Evolutionary conservation across 495 filamentous ascomycete species (phyloP).

Genomic region (Lineolata rhizophorae): DNA sequence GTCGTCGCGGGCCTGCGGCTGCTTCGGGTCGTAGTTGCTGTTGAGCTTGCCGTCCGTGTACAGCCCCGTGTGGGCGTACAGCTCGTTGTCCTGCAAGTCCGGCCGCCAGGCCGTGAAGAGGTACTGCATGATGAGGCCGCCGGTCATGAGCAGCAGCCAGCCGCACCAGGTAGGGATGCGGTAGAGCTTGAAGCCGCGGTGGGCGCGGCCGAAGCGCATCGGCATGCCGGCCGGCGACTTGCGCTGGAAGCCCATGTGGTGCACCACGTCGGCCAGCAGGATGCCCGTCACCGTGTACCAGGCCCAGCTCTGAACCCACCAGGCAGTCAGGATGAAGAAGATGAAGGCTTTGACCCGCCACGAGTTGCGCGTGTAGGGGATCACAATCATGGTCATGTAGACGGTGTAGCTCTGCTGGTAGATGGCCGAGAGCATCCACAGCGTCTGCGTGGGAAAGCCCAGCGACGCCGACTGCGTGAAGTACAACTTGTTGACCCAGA

Average conservation of each 20-base stretch:
- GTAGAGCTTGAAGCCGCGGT: not conserved
- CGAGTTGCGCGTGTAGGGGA: constrained; percentile 15
- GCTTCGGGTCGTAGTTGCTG: constrained; percentile 4
- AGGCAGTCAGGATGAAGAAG: constrained; percentile 17
- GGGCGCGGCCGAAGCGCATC: too few relatives aligned
- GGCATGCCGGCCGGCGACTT: constrained; percentile 9
- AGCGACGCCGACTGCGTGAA: constrained; percentile 12
- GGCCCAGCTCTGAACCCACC: constrained; percentile 21
- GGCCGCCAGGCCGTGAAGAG: constrained; percentile 16
- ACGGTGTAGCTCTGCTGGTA: constrained; percentile 20
- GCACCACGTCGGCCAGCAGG: constrained; percentile 15
- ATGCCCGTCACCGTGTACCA: constrained; percentile 19
- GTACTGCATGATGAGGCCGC: constrained; percentile 16
- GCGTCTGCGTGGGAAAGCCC: constrained; percentile 16
- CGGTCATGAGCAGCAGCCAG: constrained; percentile 9
- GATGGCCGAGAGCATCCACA: constrained; percentile 17
- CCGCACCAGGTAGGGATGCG: constrained; percentile 10
- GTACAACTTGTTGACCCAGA: constrained; percentile 15
- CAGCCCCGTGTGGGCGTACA: constrained; percentile 16
- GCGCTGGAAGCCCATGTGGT: constrained; percentile 16
- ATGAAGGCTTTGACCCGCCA: constrained; percentile 16
- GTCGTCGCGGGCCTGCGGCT: constrained; percentile 17
- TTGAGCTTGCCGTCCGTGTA: constrained; percentile 14
- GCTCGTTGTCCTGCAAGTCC: constrained; percentile 10
- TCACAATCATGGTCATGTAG: constrained; percentile 19